phyloP scores from a whole-genome alignment of 2,329 filamentous ascomycete genomes.

The Zymoseptoria ardabiliae region DNA sequence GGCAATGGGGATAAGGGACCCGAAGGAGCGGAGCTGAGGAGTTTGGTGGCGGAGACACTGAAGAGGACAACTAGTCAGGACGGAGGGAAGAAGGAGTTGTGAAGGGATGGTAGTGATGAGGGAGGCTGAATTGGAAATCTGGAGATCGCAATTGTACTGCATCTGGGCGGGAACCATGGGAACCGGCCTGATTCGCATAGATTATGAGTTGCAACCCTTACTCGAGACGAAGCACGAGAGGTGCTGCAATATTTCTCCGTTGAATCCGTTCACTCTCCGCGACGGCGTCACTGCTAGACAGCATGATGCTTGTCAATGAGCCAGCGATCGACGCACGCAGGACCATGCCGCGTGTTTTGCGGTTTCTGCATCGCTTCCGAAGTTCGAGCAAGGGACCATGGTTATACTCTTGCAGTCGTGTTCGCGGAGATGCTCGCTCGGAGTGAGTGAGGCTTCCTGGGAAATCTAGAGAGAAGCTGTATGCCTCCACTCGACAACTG shows the following conservation, averaged over 20 bases:
- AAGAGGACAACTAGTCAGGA: constrained; percentile 9
- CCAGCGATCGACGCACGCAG: too few relatives aligned
- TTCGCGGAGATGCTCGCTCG: too few relatives aligned
- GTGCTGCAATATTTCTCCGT: background rate
- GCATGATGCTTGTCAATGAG: too few relatives aligned
- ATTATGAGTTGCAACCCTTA: background rate
- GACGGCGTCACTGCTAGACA: too few relatives aligned
- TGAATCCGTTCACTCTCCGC: background rate
- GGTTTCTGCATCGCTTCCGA: background rate
- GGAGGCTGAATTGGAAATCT: background rate
- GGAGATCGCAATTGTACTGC: background rate
- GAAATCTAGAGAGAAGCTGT: background rate
- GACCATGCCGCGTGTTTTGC: too few relatives aligned
- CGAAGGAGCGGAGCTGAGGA: constrained; percentile 46
- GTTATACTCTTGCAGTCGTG: too few relatives aligned
- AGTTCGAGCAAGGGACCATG: background rate
- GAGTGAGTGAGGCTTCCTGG: background rate
- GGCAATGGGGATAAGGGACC: constrained; percentile 8
- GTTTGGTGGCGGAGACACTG: constrained; percentile 43
- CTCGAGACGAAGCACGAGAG: background rate
- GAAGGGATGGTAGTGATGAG: background rate
- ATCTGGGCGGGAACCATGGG: background rate
- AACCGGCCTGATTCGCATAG: background rate
- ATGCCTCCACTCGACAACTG: background rate
- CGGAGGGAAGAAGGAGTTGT: constrained; percentile 6